Conservation (phyloP, 306 rosid species). For the Aeschynomene evenia region DNA sequence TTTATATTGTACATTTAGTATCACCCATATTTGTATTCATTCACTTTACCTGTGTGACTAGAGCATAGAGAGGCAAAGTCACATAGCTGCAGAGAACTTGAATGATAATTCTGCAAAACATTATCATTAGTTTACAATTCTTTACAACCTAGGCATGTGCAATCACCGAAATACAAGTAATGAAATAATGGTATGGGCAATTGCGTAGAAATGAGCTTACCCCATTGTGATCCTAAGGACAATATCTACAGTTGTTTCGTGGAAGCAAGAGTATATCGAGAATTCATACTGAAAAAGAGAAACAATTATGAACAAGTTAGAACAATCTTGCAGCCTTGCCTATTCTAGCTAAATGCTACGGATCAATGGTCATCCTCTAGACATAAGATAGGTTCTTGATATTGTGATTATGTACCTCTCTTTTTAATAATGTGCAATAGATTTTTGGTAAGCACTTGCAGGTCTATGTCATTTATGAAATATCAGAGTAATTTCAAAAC, state of each 20-base stretch:
- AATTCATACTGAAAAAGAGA: slow-evolving; percentile 55
- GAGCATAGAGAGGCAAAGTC: slow-evolving; percentile 88
- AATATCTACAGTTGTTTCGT: slow-evolving; percentile 36
- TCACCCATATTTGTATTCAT: too few species aligned
- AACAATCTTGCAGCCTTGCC: not conserved
- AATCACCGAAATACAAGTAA: not conserved
- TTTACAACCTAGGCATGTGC: not conserved
- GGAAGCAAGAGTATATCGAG: slow-evolving; percentile 54
- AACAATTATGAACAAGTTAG: slow-evolving; percentile 3
- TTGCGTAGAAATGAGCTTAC: slow-evolving; percentile 46
- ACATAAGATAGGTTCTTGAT: not conserved
- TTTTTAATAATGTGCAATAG: too few species aligned
- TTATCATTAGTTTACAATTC: slow-evolving; percentile 6
- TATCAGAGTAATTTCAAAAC: too few species aligned
- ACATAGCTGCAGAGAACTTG: slow-evolving; percentile 81
- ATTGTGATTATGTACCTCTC: too few species aligned
- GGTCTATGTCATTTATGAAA: too few species aligned
- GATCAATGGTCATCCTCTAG: not conserved
- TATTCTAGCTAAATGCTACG: not conserved
- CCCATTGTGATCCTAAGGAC: slow-evolving; percentile 59
- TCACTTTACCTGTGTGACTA: slow-evolving; percentile 97
- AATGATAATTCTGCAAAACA: slow-evolving; percentile 59
- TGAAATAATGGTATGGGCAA: not conserved
- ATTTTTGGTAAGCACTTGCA: too few species aligned
- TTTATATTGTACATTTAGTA: too few species aligned